Conservation (phyloP, 257 asterid species). For the Mitragyna speciosa region DNA sequence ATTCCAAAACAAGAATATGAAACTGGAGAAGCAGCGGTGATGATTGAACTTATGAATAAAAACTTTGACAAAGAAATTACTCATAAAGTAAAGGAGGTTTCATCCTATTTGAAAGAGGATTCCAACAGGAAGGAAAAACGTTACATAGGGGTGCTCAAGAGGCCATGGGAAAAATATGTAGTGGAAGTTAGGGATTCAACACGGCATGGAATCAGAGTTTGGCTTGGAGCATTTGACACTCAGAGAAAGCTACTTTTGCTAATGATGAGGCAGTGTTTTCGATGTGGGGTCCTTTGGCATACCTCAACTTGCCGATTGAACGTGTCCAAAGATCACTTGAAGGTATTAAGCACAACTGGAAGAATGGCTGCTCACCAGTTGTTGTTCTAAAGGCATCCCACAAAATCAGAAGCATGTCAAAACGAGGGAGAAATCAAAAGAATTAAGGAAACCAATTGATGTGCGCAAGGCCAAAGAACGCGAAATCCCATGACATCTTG, state of each 20-base stretch:
- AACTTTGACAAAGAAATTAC: not conserved
- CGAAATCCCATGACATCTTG: too few relatives aligned
- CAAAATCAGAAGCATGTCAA: constrained; percentile 14
- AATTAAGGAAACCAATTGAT: not conserved
- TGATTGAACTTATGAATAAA: not conserved
- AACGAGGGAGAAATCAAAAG: constrained; percentile 4
- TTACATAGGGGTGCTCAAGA: constrained; percentile 41
- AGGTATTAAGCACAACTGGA: constrained; percentile 17
- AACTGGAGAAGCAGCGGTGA: not conserved
- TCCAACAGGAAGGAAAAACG: constrained; percentile 2
- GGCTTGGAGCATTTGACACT: constrained; percentile 51
- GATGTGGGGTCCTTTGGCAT: constrained; percentile 35
- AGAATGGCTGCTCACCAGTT: constrained; percentile 30
- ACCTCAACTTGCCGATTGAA: constrained; percentile 34
- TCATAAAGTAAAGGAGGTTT: not conserved
- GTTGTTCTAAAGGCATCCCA: constrained; percentile 35
- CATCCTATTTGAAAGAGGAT: too few relatives aligned
- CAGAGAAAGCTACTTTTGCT: constrained; percentile 45
- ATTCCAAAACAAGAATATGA: not conserved
- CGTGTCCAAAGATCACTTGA: constrained; percentile 38
- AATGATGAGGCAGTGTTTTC: constrained; percentile 52
- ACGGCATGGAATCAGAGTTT: constrained; percentile 43
- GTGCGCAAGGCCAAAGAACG: too few relatives aligned
- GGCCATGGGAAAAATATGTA: constrained; percentile 53
- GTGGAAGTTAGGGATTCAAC: constrained; percentile 55